Percentiles rank a stretch among this genome's conserved stretches.
Evolutionary conservation across 257 asterid species (phyloP).

Genomic region (Striga asiatica): DNA sequence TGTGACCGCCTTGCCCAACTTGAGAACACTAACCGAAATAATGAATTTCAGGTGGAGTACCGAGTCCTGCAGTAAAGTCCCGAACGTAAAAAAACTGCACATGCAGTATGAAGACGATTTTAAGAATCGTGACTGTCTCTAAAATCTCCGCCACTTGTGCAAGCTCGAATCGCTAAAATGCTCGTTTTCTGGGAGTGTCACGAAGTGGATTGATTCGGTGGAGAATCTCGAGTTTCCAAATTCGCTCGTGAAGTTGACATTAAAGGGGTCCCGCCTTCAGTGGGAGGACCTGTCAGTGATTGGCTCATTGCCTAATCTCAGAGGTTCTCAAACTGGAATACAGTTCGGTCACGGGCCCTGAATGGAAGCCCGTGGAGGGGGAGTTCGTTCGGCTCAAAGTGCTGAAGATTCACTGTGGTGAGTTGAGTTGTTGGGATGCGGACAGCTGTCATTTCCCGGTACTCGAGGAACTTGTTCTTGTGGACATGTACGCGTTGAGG

Average conservation of each 20-base stretch:
- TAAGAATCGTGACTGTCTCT: background rate
- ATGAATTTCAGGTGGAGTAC: background rate
- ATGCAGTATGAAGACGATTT: background rate
- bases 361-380: background rate
- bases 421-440: background rate
- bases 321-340: background rate
- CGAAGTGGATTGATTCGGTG: background rate
- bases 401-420: background rate
- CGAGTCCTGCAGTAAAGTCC: background rate
- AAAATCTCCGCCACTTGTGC: background rate
- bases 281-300: background rate
- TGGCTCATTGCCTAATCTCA: background rate
- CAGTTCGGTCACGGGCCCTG: background rate
- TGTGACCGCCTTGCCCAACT: background rate
- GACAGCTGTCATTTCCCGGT: conserved; percentile 1
- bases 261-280: background rate
- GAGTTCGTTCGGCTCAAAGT: background rate
- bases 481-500: background rate
- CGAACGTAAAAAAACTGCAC: background rate
- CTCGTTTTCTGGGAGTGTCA: background rate
- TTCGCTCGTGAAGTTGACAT: background rate
- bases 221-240: background rate
- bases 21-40: background rate
- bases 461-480: background rate
- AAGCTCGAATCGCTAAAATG: background rate